Evolutionary conservation across 257 asterid species (phyloP).

Genomic region (Solanum bukasovii): DNA sequence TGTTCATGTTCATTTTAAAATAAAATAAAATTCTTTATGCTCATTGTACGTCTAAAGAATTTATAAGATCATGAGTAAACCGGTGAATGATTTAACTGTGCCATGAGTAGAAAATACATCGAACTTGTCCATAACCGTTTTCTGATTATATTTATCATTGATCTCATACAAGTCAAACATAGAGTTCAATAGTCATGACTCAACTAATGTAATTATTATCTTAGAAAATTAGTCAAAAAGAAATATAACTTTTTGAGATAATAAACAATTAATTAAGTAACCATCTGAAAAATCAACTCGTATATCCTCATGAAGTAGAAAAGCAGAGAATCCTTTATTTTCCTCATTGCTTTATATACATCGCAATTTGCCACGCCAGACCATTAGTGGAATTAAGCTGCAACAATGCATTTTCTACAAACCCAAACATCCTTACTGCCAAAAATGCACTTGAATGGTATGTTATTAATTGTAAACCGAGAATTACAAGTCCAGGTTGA

Average conservation of each 20-base stretch:
- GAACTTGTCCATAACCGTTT: not conserved
- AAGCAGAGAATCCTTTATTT: not conserved
- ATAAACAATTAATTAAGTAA: not conserved
- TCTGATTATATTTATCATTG: not conserved
- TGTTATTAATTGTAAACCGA: not conserved
- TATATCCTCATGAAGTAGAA: not conserved
- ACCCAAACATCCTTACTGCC: not conserved
- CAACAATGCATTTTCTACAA: not conserved
- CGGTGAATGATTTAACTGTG: not conserved
- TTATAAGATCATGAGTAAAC: not conserved
- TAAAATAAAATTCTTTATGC: not conserved
- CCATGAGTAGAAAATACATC: too few species aligned
- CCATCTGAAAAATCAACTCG: not conserved
- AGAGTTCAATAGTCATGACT: not conserved
- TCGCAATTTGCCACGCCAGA: too few species aligned
- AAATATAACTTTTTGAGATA: not conserved
- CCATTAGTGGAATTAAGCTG: too few species aligned
- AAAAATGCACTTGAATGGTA: not conserved
- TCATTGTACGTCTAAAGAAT: not conserved
- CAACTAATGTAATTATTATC: not conserved
- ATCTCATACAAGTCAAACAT: not conserved
- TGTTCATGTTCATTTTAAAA: not conserved
- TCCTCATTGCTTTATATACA: not conserved
- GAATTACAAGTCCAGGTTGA: not conserved
- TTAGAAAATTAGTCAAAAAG: not conserved